phyloP scores from a whole-genome alignment of 768 basidiomycete species.

The Phanerochaete carnosa region DNA sequence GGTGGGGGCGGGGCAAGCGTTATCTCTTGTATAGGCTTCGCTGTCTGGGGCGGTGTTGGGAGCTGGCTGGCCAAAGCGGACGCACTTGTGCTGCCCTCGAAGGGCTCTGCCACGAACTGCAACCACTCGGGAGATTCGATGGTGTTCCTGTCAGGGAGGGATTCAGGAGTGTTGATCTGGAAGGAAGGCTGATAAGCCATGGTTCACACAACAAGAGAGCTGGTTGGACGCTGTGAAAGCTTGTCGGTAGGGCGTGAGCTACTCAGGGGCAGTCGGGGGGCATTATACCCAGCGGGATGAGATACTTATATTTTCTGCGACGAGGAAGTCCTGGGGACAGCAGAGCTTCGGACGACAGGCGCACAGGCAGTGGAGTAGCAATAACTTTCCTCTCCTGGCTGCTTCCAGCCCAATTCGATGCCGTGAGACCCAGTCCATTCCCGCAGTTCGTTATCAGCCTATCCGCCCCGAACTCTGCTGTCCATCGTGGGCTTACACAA shows the following conservation, averaged over 20 bases:
- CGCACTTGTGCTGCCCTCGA: constrained; percentile 11
- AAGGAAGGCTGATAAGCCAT: background rate
- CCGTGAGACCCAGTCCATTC: background rate
- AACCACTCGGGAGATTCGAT: constrained; percentile 22
- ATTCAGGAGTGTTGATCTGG: background rate
- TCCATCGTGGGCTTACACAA: background rate
- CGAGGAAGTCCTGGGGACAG: too few relatives aligned
- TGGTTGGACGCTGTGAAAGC: too few relatives aligned
- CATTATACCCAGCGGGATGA: too few relatives aligned
- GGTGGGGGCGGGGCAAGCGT: constrained; percentile 4
- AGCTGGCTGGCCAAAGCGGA: background rate
- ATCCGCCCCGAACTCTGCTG: background rate
- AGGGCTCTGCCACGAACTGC: constrained; percentile 23
- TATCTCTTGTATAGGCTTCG: constrained; percentile 17
- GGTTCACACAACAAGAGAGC: too few relatives aligned
- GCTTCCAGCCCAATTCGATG: background rate
- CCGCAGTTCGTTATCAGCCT: background rate
- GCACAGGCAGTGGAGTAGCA: background rate
- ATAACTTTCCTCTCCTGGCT: background rate
- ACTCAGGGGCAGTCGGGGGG: too few relatives aligned
- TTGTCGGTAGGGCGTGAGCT: too few relatives aligned
- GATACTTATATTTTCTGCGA: too few relatives aligned
- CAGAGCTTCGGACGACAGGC: background rate
- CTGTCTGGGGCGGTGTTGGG: background rate
- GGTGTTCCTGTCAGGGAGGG: background rate